These are phyloP conservation scores for Aspergillus homomorphus DNA, from an alignment of 495 filamentous ascomycete species.

Conservation along the genomic window DNA sequence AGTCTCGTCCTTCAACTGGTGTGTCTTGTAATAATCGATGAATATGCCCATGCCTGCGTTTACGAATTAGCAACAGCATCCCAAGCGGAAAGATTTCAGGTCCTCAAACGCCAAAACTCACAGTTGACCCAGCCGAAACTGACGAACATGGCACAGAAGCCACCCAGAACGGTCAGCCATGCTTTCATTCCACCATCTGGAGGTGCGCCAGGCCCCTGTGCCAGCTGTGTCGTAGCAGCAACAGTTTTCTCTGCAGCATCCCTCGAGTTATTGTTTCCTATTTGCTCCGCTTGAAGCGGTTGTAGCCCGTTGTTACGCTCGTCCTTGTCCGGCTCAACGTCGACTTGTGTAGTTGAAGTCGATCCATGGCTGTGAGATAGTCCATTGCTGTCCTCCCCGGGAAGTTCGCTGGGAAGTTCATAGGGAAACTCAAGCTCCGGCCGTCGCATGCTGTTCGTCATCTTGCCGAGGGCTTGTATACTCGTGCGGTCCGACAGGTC, in stretches of 20 bases:
- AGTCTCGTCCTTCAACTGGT: constrained; percentile 40
- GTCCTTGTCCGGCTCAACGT: constrained; percentile 17
- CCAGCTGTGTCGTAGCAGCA: constrained; percentile 28
- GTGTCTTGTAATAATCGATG: constrained; percentile 53
- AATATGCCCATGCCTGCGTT: constrained; percentile 58
- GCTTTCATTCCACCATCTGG: constrained; percentile 66
- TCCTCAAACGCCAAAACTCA: constrained; percentile 14
- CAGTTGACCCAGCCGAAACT: constrained; percentile 64
- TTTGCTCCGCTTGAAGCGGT: constrained; percentile 4
- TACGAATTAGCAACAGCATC: constrained; percentile 2
- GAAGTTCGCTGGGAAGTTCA: constrained; percentile 1
- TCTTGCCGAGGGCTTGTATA: not conserved
- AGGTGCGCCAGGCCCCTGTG: constrained; percentile 35
- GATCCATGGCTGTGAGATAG: not conserved
- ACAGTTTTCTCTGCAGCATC: constrained; percentile 21
- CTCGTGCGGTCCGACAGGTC: not conserved
- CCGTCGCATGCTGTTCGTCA: not conserved
- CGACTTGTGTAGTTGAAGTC: constrained; percentile 3
- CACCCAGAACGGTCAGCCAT: constrained; percentile 65
- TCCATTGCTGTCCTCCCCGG: constrained; percentile 3
- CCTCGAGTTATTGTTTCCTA: constrained; percentile 10
- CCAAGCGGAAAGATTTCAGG: not conserved
- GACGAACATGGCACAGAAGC: constrained; percentile 61
- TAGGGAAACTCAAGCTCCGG: not conserved
- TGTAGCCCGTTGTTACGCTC: not conserved